A percentile compares a stretch with the other conserved stretches of the same genome.
Conservation (phyloP, 495 filamentous ascomycete genomes). For the Staphylotrichum tortipilum region DNA sequence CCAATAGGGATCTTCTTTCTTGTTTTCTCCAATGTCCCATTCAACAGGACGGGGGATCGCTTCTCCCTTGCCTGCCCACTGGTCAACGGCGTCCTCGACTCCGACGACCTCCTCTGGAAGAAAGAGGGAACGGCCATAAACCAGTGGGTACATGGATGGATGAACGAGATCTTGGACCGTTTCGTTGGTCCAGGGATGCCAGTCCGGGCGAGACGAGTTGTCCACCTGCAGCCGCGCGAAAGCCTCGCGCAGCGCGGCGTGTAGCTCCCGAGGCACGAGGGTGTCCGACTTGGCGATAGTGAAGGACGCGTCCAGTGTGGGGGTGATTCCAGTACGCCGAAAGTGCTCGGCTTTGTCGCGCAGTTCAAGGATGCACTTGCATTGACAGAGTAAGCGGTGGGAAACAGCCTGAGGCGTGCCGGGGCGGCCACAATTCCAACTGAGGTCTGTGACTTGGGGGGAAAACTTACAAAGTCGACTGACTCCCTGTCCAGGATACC, state of each 20-base stretch:
- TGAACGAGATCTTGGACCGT: constrained; percentile 55
- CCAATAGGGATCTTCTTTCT: constrained; percentile 22
- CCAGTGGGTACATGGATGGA: constrained; percentile 53
- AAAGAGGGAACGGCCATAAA: constrained; percentile 31
- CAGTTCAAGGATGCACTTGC: constrained; percentile 3
- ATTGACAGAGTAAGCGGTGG: not conserved
- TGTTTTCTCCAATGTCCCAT: not conserved
- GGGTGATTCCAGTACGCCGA: constrained; percentile 25
- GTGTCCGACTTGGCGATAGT: constrained; percentile 25
- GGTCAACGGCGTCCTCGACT: constrained; percentile 23
- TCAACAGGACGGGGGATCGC: constrained; percentile 15
- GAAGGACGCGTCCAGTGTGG: constrained; percentile 19
- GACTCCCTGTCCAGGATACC: not conserved
- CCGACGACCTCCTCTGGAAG: constrained; percentile 23
- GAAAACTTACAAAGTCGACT: not conserved
- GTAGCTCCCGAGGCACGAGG: constrained; percentile 13
- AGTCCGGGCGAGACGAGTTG: constrained; percentile 43
- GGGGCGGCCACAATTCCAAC: too few relatives aligned
- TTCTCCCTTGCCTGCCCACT: constrained; percentile 24
- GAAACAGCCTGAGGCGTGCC: too few relatives aligned
- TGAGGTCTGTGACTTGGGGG: too few relatives aligned
- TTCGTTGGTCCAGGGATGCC: constrained; percentile 47
- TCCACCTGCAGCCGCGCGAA: constrained; percentile 32
- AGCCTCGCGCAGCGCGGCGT: constrained; percentile 5
- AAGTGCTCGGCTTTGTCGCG: constrained; percentile 14